Evolutionary conservation across 1,284 basidiomycete genomes (phyloP).

Genomic region (Fomitopsis pinicola): DNA sequence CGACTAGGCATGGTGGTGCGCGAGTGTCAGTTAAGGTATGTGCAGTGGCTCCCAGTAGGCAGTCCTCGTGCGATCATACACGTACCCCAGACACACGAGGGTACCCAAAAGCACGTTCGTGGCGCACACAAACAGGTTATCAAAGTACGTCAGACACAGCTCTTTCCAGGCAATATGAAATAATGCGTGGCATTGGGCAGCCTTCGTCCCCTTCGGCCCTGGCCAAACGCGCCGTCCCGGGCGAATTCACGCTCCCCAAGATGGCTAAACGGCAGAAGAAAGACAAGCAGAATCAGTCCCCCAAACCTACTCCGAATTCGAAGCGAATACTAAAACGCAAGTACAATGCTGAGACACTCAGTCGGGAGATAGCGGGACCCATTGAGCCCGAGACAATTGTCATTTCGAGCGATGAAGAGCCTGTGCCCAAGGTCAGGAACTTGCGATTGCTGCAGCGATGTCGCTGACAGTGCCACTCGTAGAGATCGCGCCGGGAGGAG

Average conservation of each 20-base stretch:
- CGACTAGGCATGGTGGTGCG: neutral
- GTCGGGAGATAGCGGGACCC: neutral
- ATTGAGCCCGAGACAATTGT: neutral
- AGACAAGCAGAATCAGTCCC: neutral
- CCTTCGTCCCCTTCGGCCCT: neutral
- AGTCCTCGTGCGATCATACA: neutral
- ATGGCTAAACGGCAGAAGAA: slow-evolving; percentile 1
- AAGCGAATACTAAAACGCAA: neutral
- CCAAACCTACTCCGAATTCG: neutral
- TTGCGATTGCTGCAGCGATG: neutral
- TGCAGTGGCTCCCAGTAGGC: neutral
- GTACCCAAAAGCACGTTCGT: neutral
- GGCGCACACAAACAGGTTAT: neutral
- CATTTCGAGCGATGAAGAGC: neutral
- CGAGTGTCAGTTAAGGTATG: neutral
- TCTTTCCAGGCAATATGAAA: no score
- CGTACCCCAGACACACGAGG: neutral
- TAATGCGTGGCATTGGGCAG: neutral
- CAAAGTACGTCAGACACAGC: neutral
- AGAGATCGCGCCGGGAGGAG: neutral
- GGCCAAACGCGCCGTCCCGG: neutral
- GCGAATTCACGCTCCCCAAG: neutral
- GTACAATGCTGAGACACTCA: no score
- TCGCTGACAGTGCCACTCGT: neutral
- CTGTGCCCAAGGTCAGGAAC: neutral